Evolutionary conservation across 495 filamentous ascomycete genomes (phyloP).

Genomic region (Gamarada debralockiae): DNA sequence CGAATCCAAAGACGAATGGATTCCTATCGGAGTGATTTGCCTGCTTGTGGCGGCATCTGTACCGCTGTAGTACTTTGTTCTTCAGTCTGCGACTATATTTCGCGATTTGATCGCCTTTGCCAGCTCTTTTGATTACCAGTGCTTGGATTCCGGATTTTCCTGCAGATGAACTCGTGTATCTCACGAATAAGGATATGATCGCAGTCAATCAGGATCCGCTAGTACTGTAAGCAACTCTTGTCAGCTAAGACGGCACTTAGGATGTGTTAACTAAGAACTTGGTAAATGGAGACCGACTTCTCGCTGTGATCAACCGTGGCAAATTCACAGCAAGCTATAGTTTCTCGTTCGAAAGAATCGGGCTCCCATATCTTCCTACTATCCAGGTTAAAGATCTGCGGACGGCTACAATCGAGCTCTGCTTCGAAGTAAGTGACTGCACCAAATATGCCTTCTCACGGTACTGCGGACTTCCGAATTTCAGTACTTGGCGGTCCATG

Average conservation of each 20-base stretch:
- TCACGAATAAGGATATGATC: constrained; percentile 42
- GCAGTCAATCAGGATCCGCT: constrained; percentile 43
- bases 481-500: background rate
- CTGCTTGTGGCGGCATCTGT: no score
- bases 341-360: background rate
- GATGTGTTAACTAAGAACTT: background rate
- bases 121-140: background rate
- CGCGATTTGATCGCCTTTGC: background rate
- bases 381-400: background rate
- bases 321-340: background rate
- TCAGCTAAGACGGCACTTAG: constrained; percentile 7
- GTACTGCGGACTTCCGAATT: background rate
- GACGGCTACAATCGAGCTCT: background rate
- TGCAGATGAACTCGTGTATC: background rate
- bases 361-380: background rate
- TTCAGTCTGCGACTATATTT: background rate
- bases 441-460: background rate
- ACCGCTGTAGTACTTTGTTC: no score
- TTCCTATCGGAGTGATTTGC: no score
- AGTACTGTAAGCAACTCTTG: constrained; percentile 34
- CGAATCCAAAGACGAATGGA: no score
- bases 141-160: background rate
- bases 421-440: background rate
- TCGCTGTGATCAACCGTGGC: background rate
- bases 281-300: background rate